Evolutionary conservation across 257 asterid species (phyloP).

Genomic region (Solanum bukasovii): DNA sequence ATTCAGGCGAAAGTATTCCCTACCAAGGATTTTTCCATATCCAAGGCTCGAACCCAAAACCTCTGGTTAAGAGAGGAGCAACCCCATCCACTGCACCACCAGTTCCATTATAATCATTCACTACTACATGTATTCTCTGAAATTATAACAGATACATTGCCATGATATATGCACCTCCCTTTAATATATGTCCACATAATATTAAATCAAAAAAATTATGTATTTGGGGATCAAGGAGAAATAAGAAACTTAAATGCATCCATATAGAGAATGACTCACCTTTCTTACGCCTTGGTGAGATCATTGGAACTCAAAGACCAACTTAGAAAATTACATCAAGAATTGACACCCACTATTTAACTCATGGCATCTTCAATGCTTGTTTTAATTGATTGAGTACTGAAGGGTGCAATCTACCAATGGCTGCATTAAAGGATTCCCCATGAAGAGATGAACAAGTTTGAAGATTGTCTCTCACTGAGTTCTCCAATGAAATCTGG

Average conservation of each 20-base stretch:
- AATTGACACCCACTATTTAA: neutral
- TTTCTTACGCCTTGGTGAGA: conserved; percentile 8
- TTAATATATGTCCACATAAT: neutral
- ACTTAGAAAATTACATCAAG: conserved; percentile 11
- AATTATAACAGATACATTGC: neutral
- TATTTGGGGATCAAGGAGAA: neutral
- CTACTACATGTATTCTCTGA: neutral
- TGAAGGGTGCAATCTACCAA: conserved; percentile 81
- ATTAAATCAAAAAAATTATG: neutral
- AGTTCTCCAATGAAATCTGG: conserved; percentile 67
- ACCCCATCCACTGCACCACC: neutral
- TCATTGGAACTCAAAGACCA: conserved; percentile 10
- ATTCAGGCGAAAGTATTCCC: neutral
- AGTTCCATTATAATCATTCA: neutral
- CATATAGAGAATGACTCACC: neutral
- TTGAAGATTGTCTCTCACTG: conserved; percentile 81
- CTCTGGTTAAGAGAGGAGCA: neutral
- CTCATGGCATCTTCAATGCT: conserved; percentile 77
- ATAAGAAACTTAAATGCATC: neutral
- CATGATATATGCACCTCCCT: neutral
- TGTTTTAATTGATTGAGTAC: conserved; percentile 67
- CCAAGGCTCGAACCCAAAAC: neutral
- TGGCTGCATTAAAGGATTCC: conserved; percentile 66
- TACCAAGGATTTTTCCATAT: neutral
- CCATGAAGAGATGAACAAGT: conserved; percentile 87